Percentiles rank a stretch among this genome's conserved stretches.
Conservation (phyloP, 2,329 filamentous ascomycete species). For the Ustulina deusta region DNA sequence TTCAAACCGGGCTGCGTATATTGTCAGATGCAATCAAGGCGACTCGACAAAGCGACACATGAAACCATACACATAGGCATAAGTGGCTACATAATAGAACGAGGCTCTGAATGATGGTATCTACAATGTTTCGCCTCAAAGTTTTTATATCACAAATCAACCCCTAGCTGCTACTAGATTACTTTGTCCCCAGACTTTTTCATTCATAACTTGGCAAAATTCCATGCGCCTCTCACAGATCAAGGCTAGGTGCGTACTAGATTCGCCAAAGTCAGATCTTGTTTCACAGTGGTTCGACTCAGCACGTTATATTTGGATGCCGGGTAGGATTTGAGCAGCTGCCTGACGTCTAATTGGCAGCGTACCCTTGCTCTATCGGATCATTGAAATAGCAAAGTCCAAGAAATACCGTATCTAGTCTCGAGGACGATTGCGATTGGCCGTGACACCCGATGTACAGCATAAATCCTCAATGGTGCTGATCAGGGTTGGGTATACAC, state of each 20-base stretch:
- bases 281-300: conserved; percentile 2
- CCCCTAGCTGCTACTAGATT: background rate
- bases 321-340: background rate
- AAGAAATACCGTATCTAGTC: conserved; percentile 16
- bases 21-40: conserved; percentile 72
- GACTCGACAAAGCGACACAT: conserved; percentile 24
- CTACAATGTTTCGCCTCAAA: background rate
- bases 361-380: conserved; percentile 7
- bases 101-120: background rate
- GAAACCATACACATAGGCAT: conserved; percentile 1
- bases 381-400: conserved; percentile 6
- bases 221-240: background rate
- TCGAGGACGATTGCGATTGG: conserved; percentile 28
- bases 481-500: conserved; percentile 6
- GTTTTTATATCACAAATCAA: background rate
- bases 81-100: conserved; percentile 17
- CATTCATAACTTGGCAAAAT: conserved; percentile 7
- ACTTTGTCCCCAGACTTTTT: background rate
- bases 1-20: conserved; percentile 80
- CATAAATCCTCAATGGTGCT: conserved; percentile 5
- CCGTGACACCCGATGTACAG: conserved; percentile 16
- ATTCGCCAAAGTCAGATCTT: conserved; percentile 4
- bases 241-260: background rate
- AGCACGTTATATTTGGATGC: conserved; percentile 13
- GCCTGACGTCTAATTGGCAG: background rate